Conservation (phyloP, 176 grass and related monocot species). For the Elaeis guineensis region DNA sequence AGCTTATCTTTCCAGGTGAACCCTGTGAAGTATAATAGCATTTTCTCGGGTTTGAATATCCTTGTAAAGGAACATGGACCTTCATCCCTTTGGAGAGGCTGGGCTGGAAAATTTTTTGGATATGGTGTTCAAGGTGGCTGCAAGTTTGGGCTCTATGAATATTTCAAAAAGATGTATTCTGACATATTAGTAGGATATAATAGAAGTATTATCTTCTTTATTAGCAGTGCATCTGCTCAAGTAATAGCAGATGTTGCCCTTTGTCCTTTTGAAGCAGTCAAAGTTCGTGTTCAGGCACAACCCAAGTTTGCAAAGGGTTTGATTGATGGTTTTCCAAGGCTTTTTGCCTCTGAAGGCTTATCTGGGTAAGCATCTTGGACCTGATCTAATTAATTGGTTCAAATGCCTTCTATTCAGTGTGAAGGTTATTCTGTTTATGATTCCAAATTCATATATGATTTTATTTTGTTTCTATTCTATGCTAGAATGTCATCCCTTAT, state of each 20-base stretch:
- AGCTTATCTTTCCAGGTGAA: slow-evolving; percentile 52
- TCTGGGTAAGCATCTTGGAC: slow-evolving; percentile 50
- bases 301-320: slow-evolving; percentile 80
- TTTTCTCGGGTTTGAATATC: slow-evolving; percentile 52
- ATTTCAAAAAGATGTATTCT: slow-evolving; percentile 91
- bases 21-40: slow-evolving; percentile 76
- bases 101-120: slow-evolving; percentile 77
- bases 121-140: slow-evolving; percentile 86
- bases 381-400: slow-evolving; percentile 8
- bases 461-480: neutral
- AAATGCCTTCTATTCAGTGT: neutral
- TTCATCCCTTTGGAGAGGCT: slow-evolving; percentile 85
- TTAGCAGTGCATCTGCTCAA: slow-evolving; percentile 93
- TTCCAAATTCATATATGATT: no score
- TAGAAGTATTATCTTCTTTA: slow-evolving; percentile 62
- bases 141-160: slow-evolving; percentile 92
- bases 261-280: slow-evolving; percentile 84
- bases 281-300: slow-evolving; percentile 88
- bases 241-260: slow-evolving; percentile 87
- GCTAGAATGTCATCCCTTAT: slow-evolving; percentile 4
- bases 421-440: no score
- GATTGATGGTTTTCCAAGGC: slow-evolving; percentile 80
- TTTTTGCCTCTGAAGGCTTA: slow-evolving; percentile 84
- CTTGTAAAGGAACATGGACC: slow-evolving; percentile 85
- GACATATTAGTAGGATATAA: slow-evolving; percentile 48